Evolutionary conservation across 768 basidiomycete species (phyloP), one percentile per base, ranked within the genome.

Genomic region (Cystofilobasidium capitatum): DNA sequence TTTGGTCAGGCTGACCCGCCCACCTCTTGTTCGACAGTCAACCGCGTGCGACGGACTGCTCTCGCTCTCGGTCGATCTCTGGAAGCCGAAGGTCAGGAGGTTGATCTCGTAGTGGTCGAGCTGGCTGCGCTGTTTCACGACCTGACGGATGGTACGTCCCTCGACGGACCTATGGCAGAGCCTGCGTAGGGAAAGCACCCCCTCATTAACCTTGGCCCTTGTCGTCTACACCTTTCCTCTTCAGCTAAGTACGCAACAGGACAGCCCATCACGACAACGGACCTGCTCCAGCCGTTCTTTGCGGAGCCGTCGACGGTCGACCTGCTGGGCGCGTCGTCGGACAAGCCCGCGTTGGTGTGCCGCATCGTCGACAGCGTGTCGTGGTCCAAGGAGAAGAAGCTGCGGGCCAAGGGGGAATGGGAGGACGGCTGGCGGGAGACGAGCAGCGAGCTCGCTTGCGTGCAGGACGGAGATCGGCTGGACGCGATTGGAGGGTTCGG

Each of bases 81-180:
- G 1, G 69, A 14, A 10, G 69, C 79, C 12, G 75, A 77, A 16
- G n/a, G n/a, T n/a, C 77, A 77, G 47, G 84, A 85, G 2, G 35
- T 60, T 24, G 88, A 93, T 78, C 76, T 91, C 1, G 78, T 92
- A 26, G 82, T 84, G 7, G 82, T 93, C 3, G 91, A 93, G 76
- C 79, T 93, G 57, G 86, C 88, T 36, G 87, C 91, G n/a, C 82
- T 94, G 44, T 82, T 93, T 54, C 91, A 93, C 73, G 91, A 94
- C 76, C 81, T 69, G 1, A 69, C 60, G 3, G 66, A 60, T 39
- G 44, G 66, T 67, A 6, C 24, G 47, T 40, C 40, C 31, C 26
- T 14, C 33, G 2, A 35, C 64, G 29, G 16, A 26, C n/a, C 57
- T 44, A 26, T 7, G 13, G 10, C 35, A 4, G n/a, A n/a, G n/a